Evolutionary conservation across 768 basidiomycete species (phyloP).

Genomic region (Suillus alpinus): DNA sequence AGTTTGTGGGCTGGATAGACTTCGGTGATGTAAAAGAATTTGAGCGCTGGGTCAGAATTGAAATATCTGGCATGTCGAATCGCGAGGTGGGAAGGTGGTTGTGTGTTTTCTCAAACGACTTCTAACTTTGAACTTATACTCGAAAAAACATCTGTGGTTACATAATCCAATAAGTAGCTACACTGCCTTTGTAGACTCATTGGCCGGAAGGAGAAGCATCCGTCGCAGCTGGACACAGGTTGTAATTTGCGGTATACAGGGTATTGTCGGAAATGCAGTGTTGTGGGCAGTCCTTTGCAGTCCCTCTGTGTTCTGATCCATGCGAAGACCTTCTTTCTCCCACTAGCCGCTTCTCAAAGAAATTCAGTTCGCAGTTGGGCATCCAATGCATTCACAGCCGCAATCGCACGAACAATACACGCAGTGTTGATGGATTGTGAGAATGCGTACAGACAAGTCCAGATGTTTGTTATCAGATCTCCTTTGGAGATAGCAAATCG

Average conservation of each 20-base stretch:
- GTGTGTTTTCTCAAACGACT: not conserved
- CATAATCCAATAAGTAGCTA: not conserved
- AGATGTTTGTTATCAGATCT: not conserved
- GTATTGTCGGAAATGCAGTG: not conserved
- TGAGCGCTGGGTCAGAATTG: conserved; percentile 19
- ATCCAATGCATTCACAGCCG: not conserved
- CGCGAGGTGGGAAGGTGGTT: not conserved
- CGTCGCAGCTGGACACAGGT: too few species aligned
- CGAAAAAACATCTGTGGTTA: not conserved
- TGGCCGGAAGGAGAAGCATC: not conserved
- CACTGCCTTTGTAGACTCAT: not conserved
- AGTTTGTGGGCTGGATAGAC: conserved; percentile 58
- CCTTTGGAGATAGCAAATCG: not conserved
- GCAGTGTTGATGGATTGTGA: not conserved
- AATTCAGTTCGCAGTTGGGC: not conserved
- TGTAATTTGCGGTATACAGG: not conserved
- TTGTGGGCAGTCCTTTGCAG: not conserved
- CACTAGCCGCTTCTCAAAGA: not conserved
- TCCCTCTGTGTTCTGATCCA: not conserved
- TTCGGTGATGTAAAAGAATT: not conserved
- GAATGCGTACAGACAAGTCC: not conserved
- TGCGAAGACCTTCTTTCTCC: not conserved
- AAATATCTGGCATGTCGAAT: conserved; percentile 22
- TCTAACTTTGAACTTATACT: not conserved
- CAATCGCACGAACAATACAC: not conserved